Percentiles rank a stretch among this genome's conserved stretches.
Evolutionary conservation across 2,329 filamentous ascomycete genomes (phyloP).

Genomic region (Neocucurbitaria cava): DNA sequence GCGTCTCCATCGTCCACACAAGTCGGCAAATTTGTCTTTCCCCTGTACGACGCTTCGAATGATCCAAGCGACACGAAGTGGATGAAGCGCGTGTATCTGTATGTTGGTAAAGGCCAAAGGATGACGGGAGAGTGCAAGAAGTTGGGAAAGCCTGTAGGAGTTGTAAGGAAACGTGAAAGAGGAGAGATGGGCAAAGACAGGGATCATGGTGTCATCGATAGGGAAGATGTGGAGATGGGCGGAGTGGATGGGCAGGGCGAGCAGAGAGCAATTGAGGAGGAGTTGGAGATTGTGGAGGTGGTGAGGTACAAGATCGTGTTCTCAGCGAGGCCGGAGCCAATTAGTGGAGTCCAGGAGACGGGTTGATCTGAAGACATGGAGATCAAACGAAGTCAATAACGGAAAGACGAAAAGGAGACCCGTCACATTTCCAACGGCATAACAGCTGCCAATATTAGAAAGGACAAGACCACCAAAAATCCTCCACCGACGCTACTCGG

Average conservation of each 20-base stretch:
- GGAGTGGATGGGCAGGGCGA: slow-evolving; percentile 15
- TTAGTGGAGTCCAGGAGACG: slow-evolving; percentile 50
- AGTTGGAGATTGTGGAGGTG: slow-evolving; percentile 85
- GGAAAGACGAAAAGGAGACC: background rate
- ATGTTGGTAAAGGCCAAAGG: slow-evolving; percentile 86
- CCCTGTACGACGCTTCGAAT: slow-evolving; percentile 68
- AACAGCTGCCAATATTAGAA: background rate
- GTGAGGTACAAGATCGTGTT: slow-evolving; percentile 89
- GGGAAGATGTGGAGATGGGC: slow-evolving; percentile 39
- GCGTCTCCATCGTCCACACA: slow-evolving; percentile 51
- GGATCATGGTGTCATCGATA: slow-evolving; percentile 1
- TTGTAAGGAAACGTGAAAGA: slow-evolving; percentile 64
- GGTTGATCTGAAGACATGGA: slow-evolving; percentile 7
- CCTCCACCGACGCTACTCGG: background rate
- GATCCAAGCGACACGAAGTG: slow-evolving; percentile 68
- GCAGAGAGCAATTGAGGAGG: slow-evolving; percentile 44
- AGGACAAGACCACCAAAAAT: background rate
- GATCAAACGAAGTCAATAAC: background rate
- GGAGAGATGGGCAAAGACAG: background rate
- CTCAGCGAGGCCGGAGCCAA: slow-evolving; percentile 82
- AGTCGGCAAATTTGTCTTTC: slow-evolving; percentile 80
- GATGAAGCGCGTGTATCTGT: slow-evolving; percentile 91
- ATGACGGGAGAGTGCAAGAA: slow-evolving; percentile 91
- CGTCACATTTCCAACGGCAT: background rate
- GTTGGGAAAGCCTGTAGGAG: slow-evolving; percentile 75